These are phyloP conservation scores for Craterostigma plantagineum DNA, from an alignment of 257 asterid species.

Conservation along the genomic window DNA sequence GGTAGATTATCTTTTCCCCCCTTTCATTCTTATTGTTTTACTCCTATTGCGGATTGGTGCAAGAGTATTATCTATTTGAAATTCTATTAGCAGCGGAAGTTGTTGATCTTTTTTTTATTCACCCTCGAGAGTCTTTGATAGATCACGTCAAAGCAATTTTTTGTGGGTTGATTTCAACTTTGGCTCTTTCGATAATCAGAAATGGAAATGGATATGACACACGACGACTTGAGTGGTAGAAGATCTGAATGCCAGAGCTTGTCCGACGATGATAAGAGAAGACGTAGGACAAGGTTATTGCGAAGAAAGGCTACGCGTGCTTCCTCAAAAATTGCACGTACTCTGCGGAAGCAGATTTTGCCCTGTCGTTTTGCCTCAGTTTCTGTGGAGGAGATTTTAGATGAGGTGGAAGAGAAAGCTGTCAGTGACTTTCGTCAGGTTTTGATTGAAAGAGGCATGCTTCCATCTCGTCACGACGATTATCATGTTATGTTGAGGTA, in stretches of 20 bases:
- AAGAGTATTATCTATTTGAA: slow-evolving; percentile 21
- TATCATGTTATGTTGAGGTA: slow-evolving; percentile 80
- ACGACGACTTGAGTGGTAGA: slow-evolving; percentile 19
- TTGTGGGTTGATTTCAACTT: neutral
- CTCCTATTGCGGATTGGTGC: slow-evolving; percentile 16
- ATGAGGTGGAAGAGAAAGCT: slow-evolving; percentile 68
- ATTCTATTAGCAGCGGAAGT: no score
- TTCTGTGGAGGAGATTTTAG: slow-evolving; percentile 53
- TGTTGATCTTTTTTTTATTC: no score
- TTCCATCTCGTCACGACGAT: slow-evolving; percentile 76
- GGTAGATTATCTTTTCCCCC: no score
- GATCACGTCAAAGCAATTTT: neutral
- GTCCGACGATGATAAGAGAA: slow-evolving; percentile 25
- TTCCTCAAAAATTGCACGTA: no score
- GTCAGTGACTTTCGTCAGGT: slow-evolving; percentile 43
- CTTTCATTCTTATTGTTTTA: slow-evolving; percentile 3
- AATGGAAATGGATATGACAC: slow-evolving; percentile 10
- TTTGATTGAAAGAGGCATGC: slow-evolving; percentile 56
- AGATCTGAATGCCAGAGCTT: slow-evolving; percentile 21
- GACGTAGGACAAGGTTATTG: slow-evolving; percentile 27
- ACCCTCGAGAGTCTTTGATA: no score
- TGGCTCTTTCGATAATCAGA: neutral
- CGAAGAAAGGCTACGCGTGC: slow-evolving; percentile 27
- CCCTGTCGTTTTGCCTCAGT: slow-evolving; percentile 63
- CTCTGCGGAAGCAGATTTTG: slow-evolving; percentile 19